Evolutionary conservation across 2,329 filamentous ascomycete species (phyloP).

Genomic region (Aspergillus ibericus): DNA sequence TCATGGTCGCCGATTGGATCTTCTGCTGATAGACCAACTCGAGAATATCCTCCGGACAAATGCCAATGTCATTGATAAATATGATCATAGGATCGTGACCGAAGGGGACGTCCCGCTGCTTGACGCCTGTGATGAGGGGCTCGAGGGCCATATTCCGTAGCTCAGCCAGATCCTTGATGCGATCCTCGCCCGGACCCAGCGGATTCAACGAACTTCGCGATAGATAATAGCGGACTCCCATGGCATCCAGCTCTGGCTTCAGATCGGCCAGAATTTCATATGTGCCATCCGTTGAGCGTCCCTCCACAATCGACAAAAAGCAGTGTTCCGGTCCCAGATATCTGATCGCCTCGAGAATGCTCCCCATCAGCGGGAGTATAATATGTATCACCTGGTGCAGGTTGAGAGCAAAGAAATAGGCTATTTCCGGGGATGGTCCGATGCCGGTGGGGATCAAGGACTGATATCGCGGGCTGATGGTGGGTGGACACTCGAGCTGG

Average conservation of each 20-base stretch:
- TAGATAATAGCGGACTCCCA: neutral
- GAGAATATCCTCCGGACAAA: neutral
- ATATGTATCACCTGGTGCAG: neutral
- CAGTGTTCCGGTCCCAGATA: neutral
- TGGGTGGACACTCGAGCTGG: neutral
- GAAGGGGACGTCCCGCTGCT: neutral
- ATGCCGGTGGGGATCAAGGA: neutral
- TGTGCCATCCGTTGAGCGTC: neutral
- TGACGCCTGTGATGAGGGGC: neutral
- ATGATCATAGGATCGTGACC: neutral
- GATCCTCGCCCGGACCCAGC: neutral
- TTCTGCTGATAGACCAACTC: neutral
- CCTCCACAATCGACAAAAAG: neutral
- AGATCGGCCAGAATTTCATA: neutral
- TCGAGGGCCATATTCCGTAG: neutral
- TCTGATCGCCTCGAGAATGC: neutral
- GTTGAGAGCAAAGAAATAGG: neutral
- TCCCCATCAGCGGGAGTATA: neutral
- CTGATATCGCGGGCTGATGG: neutral
- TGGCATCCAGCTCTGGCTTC: neutral
- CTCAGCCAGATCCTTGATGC: neutral
- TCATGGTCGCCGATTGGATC: neutral
- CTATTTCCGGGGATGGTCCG: neutral
- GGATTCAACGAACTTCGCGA: neutral
- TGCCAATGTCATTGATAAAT: neutral